Evolutionary conservation across 1,284 basidiomycete genomes (phyloP).

Genomic region (Leccinum fuscescens): DNA sequence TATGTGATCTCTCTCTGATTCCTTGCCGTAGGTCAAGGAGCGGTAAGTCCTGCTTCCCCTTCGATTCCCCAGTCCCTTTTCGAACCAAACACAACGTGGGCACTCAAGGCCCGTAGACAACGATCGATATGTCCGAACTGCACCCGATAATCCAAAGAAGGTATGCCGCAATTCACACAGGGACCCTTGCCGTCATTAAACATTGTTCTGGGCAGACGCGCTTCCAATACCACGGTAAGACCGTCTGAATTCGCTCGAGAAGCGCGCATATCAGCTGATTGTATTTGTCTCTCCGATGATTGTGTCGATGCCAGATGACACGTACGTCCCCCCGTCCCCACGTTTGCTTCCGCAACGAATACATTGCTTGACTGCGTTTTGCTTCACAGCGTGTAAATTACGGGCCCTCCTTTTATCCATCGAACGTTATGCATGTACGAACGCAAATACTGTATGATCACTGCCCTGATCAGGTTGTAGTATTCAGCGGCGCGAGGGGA

Average conservation of each 20-base stretch:
- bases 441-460: slow-evolving; percentile 20
- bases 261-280: slow-evolving; percentile 13
- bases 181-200: slow-evolving; percentile 6
- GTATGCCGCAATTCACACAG: slow-evolving; percentile 37
- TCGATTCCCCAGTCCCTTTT: background rate
- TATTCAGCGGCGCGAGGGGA: background rate
- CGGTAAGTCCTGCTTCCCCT: slow-evolving; percentile 44
- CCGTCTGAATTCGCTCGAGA: background rate
- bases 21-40: slow-evolving; percentile 60
- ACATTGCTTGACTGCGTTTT: background rate
- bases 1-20: slow-evolving; percentile 7
- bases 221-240: slow-evolving; percentile 74
- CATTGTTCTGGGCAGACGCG: slow-evolving; percentile 48
- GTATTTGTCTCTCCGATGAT: slow-evolving; percentile 1
- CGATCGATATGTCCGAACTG: slow-evolving; percentile 72
- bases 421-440: slow-evolving; percentile 22
- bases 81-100: slow-evolving; percentile 6
- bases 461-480: slow-evolving; percentile 8
- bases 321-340: slow-evolving; percentile 35
- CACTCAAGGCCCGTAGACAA: slow-evolving; percentile 67
- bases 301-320: slow-evolving; percentile 36
- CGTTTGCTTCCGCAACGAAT: background rate
- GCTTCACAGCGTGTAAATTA: slow-evolving; percentile 23
- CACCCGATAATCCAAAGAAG: slow-evolving; percentile 89
- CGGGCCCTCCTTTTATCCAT: background rate